Evolutionary conservation across 1,284 basidiomycete genomes (phyloP).

Genomic region (Ustilago trichophora): DNA sequence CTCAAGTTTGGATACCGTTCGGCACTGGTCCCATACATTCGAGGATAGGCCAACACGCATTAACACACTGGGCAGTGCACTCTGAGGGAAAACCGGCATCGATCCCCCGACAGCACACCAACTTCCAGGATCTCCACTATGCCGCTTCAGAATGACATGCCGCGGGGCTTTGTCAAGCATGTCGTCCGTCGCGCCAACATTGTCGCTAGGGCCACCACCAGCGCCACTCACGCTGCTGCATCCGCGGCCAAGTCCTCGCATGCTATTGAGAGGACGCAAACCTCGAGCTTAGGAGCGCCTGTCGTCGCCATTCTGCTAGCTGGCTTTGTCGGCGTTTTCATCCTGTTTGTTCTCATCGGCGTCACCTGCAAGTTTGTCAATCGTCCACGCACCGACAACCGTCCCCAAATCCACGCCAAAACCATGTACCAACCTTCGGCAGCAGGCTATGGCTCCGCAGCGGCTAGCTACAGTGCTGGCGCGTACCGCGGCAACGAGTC

Average conservation of each 20-base stretch:
- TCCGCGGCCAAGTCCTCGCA: neutral
- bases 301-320: slow-evolving; percentile 38
- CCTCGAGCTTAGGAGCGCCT: slow-evolving; percentile 26
- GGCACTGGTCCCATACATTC: no score
- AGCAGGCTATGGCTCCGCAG: slow-evolving; percentile 38
- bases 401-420: slow-evolving; percentile 10
- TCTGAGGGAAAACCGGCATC: neutral
- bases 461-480: slow-evolving; percentile 1
- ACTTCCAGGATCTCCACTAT: slow-evolving; percentile 15
- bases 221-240: slow-evolving; percentile 1
- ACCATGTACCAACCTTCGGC: slow-evolving; percentile 50
- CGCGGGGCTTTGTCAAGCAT: slow-evolving; percentile 43
- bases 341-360: slow-evolving; percentile 39
- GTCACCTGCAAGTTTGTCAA: slow-evolving; percentile 43
- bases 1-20: no score
- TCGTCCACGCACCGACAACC: slow-evolving; percentile 22
- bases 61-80: no score
- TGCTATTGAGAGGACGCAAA: slow-evolving; percentile 16
- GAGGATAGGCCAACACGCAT: no score
- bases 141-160: slow-evolving; percentile 22
- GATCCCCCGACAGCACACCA: no score
- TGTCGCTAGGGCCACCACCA: slow-evolving; percentile 19
- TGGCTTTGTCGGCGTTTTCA: slow-evolving; percentile 35
- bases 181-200: slow-evolving; percentile 29
- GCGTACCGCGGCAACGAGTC: slow-evolving; percentile 17